These are phyloP conservation scores for Solanum acaule DNA, from an alignment of 257 asterid genomes.

Conservation along the genomic window DNA sequence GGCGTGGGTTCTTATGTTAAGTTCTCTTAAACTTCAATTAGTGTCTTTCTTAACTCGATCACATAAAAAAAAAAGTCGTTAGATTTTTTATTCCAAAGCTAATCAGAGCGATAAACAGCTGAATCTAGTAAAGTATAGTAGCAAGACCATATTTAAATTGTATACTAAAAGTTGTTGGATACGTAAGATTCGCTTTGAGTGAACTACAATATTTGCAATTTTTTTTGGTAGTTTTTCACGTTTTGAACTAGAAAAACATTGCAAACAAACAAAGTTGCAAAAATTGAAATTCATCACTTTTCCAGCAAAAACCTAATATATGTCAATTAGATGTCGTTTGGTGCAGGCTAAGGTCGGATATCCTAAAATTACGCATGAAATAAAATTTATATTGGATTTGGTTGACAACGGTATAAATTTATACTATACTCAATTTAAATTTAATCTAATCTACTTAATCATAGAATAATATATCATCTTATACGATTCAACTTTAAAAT, in stretches of 20 bases:
- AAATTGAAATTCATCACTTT: neutral
- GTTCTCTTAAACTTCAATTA: neutral
- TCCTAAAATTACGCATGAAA: neutral
- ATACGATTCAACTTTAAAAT: accelerated
- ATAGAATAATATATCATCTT: neutral
- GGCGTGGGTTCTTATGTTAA: neutral
- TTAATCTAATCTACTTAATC: neutral
- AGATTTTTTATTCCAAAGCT: no score
- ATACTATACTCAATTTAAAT: neutral
- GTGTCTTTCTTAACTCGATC: neutral
- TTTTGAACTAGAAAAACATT: neutral
- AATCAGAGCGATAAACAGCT: neutral
- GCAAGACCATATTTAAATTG: neutral
- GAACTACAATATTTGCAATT: neutral
- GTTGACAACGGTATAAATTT: neutral
- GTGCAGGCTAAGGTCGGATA: neutral
- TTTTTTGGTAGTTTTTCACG: neutral
- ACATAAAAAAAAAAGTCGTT: no score
- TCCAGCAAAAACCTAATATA: neutral
- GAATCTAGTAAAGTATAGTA: neutral
- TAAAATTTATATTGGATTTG: neutral
- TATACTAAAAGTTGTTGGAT: neutral
- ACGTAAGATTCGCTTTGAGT: neutral
- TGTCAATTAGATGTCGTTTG: neutral
- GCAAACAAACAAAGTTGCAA: neutral